Evolutionary conservation across 1,284 basidiomycete genomes (phyloP).

Genomic region (Tylopilus sp.): DNA sequence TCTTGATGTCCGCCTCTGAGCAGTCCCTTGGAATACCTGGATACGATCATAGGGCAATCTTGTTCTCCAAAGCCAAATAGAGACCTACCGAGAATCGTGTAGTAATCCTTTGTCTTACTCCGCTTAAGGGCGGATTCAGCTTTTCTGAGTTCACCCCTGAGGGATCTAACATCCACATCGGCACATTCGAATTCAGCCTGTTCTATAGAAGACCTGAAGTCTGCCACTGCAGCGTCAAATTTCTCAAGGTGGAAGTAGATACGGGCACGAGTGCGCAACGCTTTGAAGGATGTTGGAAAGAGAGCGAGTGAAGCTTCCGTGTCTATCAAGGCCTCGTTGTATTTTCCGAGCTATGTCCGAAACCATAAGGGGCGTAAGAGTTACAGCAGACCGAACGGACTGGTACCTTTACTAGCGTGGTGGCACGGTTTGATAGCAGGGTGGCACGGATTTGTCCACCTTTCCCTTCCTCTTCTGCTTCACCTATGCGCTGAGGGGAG

Average conservation of each 20-base stretch:
- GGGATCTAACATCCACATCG: constrained; percentile 58
- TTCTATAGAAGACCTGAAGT: constrained; percentile 77
- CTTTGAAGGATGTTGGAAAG: constrained; percentile 73
- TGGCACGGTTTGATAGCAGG: constrained; percentile 80
- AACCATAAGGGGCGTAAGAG: constrained; percentile 9
- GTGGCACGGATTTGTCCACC: constrained; percentile 78
- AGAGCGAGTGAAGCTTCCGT: constrained; percentile 66
- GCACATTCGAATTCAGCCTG: constrained; percentile 58
- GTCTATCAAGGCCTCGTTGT: constrained; percentile 69
- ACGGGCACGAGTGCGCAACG: constrained; percentile 79
- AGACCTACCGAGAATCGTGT: constrained; percentile 60
- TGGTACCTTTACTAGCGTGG: constrained; percentile 69
- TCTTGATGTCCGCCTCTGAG: constrained; percentile 71
- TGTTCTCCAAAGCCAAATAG: not conserved
- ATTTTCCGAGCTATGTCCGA: constrained; percentile 50
- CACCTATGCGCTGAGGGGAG: constrained; percentile 51
- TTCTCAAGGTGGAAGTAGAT: constrained; percentile 72
- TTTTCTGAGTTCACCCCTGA: constrained; percentile 68
- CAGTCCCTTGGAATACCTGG: constrained; percentile 56
- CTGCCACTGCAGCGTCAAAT: constrained; percentile 68
- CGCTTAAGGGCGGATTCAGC: constrained; percentile 75
- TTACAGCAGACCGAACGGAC: not conserved
- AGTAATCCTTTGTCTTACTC: constrained; percentile 84
- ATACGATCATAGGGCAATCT: constrained; percentile 32
- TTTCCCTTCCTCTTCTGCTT: constrained; percentile 60